Percentiles rank a stretch among this genome's conserved stretches.
phyloP scores from a whole-genome alignment of 306 rosid species.

The Amphicarpaea edgeworthii region DNA sequence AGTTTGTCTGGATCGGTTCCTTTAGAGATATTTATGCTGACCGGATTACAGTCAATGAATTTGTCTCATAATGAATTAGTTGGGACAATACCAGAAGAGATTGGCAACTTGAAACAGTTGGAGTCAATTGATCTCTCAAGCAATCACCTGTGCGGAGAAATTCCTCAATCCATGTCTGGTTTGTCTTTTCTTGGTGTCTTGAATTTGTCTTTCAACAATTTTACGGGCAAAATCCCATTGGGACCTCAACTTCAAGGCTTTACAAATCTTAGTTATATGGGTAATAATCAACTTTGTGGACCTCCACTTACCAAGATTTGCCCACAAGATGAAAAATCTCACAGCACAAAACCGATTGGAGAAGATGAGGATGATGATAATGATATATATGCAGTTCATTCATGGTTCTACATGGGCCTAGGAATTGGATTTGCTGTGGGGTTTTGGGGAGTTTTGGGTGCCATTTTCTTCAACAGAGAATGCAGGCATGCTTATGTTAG shows the following conservation, averaged over 20 bases:
- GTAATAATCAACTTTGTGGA: conserved; percentile 4
- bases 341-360: background rate
- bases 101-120: background rate
- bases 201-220: background rate
- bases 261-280: background rate
- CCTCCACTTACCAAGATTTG: background rate
- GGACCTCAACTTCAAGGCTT: background rate
- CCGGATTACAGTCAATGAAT: background rate
- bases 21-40: background rate
- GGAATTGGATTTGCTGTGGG: background rate
- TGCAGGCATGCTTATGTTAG: conserved; percentile 2
- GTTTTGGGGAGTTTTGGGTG: background rate
- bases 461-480: background rate
- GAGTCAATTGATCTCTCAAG: background rate
- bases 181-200: background rate
- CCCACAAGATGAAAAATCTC: background rate
- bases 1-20: background rate
- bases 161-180: background rate
- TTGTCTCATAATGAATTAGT: background rate
- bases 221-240: background rate
- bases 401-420: background rate
- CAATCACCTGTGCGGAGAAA: background rate
- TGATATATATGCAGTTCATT: background rate
- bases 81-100: background rate
- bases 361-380: background rate